Conservation (phyloP, 2,329 filamentous ascomycete genomes). For the Colletotrichum caudatum region DNA sequence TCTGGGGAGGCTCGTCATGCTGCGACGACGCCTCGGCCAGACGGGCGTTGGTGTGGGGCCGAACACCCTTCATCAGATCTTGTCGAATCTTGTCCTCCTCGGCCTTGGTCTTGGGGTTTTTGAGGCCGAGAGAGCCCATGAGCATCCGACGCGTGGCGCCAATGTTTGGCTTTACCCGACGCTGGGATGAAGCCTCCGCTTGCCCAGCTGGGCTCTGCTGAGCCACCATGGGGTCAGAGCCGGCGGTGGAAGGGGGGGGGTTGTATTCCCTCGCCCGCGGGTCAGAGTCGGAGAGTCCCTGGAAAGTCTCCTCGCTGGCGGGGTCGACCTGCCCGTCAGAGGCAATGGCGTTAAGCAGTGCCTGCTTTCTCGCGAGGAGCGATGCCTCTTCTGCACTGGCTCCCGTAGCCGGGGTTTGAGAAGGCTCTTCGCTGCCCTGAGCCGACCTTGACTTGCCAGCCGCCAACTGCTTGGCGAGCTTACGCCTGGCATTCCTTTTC, state of each 20-base stretch:
- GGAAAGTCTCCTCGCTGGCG: conserved; percentile 13
- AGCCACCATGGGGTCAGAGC: not conserved
- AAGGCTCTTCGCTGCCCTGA: not conserved
- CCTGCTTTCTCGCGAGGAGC: conserved; percentile 55
- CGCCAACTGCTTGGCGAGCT: conserved; percentile 50
- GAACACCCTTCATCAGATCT: conserved; percentile 68
- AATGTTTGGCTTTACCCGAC: conserved; percentile 57
- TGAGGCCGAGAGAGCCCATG: conserved; percentile 78
- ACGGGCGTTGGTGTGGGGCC: conserved; percentile 48
- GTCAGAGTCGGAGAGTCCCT: not conserved
- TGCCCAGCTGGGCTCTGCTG: not conserved
- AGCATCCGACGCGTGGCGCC: conserved; percentile 75
- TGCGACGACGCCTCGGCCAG: conserved; percentile 39
- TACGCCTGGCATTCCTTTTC: conserved; percentile 65
- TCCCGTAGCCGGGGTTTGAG: not conserved
- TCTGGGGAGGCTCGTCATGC: conserved; percentile 7
- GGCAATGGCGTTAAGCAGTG: conserved; percentile 52
- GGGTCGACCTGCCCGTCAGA: conserved; percentile 6
- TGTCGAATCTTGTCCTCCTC: conserved; percentile 74
- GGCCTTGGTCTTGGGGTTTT: conserved; percentile 74
- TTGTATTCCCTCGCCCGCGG: conserved; percentile 9
- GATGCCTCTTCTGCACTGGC: conserved; percentile 44
- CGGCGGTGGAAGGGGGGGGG: not conserved
- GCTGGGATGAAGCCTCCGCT: conserved; percentile 43
- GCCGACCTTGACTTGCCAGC: conserved; percentile 2